Evolutionary conservation across 306 rosid species (phyloP), one percentile per base, ranked within the genome.

Genomic region (Hippophae rhamnoides): DNA sequence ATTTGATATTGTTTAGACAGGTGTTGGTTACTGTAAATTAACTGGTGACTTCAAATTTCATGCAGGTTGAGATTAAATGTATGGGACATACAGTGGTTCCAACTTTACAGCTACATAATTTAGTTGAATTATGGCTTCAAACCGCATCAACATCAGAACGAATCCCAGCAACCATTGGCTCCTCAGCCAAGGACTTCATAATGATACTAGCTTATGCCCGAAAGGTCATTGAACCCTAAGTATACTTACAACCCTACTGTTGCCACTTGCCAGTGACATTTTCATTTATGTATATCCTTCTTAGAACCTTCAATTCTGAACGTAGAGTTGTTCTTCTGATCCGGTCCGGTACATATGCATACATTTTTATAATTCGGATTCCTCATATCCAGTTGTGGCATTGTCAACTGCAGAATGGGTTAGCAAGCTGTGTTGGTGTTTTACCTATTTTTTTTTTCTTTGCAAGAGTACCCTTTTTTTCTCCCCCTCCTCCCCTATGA

Each of bases 21-120:
- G 38, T 31, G 38, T 31, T 31, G 5, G 38, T 6, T 47, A 14
- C 9, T 68, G 61, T 23, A 49, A 56, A 40, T 14, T 45, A 56
- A 27, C 38, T 47, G 46, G 13, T 74, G 58, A 71, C 52, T 41
- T 27, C 6, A 2, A 56, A 8, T 27, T 54, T 43, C 55, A 65
- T 78, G 65, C 79, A 93, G 99, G 84, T 93, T 56, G 99, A 88
- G 78, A 84, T 93, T 13, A 88, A 78, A 78, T 88, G 97, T 12
- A 79, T 88, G 90, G 99, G 99, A 58, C 97, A 88, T 54, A 74
- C 94, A 27, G 89, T 93, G 69, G 82, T 74, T 31, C 95, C 95
- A 8, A 72, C 86, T 12, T 60, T 88, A 78, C 77, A 63, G 71
- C 74, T 88, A 41, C 63, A 80, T 31, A 82, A 79, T 59, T 78